Percentiles rank a stretch among this genome's conserved stretches.
Conservation (phyloP, 495 filamentous ascomycete genomes). For the Xylaria sp. region DNA sequence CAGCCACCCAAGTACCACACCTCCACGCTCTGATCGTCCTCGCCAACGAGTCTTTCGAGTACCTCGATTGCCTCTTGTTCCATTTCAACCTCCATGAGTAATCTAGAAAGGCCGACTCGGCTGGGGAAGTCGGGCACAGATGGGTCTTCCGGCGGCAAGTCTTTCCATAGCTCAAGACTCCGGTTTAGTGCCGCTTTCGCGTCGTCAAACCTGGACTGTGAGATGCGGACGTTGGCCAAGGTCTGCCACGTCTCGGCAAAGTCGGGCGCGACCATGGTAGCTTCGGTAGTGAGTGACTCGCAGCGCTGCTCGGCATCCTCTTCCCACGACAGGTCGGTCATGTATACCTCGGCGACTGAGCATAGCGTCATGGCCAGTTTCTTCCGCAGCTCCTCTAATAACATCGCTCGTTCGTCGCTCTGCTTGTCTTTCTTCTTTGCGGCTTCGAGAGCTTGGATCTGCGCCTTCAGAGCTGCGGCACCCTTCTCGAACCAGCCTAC, state of each 20-base stretch:
- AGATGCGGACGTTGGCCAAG: conserved; percentile 90
- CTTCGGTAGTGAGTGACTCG: conserved; percentile 85
- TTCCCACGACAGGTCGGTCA: conserved; percentile 96
- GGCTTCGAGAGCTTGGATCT: conserved; percentile 62
- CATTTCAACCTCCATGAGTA: conserved; percentile 90
- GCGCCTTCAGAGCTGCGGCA: conserved; percentile 67
- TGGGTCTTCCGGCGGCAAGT: conserved; percentile 68
- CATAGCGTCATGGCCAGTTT: conserved; percentile 88
- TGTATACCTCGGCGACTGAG: conserved; percentile 91
- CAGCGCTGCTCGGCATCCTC: conserved; percentile 85
- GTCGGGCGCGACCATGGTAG: conserved; percentile 75
- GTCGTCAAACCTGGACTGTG: conserved; percentile 77
- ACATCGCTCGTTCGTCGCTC: conserved; percentile 51
- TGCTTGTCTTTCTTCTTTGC: conserved; percentile 26
- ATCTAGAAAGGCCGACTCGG: conserved; percentile 78
- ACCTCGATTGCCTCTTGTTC: conserved; percentile 84
- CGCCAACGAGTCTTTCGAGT: conserved; percentile 78
- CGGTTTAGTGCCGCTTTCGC: conserved; percentile 76
- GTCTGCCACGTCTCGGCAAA: conserved; percentile 89
- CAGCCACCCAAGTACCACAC: conserved; percentile 97
- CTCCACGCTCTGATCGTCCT: conserved; percentile 94
- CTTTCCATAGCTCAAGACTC: conserved; percentile 81
- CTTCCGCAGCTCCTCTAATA: conserved; percentile 70
- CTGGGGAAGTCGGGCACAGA: conserved; percentile 82
- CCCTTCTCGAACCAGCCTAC: conserved; percentile 89